Evolutionary conservation across 768 basidiomycete species (phyloP), one percentile per base, ranked within the genome.

Genomic region (Pulveroboletus ravenelii): DNA sequence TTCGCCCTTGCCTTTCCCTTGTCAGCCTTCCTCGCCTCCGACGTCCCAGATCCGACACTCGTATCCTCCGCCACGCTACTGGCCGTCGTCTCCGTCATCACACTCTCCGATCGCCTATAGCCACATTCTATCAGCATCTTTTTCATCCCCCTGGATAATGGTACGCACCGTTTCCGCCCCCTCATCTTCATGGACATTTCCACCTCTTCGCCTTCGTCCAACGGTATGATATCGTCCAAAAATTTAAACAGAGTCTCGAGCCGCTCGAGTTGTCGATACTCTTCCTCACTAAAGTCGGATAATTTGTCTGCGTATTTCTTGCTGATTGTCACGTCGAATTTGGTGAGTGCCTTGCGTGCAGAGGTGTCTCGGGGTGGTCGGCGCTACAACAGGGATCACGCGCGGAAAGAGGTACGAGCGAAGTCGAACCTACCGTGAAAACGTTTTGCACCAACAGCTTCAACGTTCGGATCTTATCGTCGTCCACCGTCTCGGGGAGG

Each of bases 271-370:
- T 84, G 73, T 51, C 84, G 71, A 51, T 80, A 83, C 38, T 89
- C 85, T 35, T 79, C 84, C 60, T 89, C 86, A 52, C 76, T 81
- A 64, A 90, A 85, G 51, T 77, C 78, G 52, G 83, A 81, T 12
- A 93, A 70, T 57, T 86, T 82, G 47, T 79, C 75, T 34, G 81
- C 79, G 54, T 84, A 92, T 59, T 81, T 84, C 74, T 90, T 93
- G 43, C 70, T 66, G 38, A 96, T 72, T 5, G 72, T 52, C 0
- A 74, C 64, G 30, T 89, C 82, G 61, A 95, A 93, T 54, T 82
- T 84, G 20, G 67, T 70, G 44, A 95, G 73, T 0, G 90, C 84
- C 52, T 85, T 93, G 38, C 78, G 81, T 13, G 85, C 67, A 51
- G 77, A 59, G 41, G 75, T 70, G 72, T 94, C 75, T 48, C 77